These are phyloP conservation scores for Scutellaria minor DNA, from an alignment of 257 asterid genomes.

Conservation along the genomic window DNA sequence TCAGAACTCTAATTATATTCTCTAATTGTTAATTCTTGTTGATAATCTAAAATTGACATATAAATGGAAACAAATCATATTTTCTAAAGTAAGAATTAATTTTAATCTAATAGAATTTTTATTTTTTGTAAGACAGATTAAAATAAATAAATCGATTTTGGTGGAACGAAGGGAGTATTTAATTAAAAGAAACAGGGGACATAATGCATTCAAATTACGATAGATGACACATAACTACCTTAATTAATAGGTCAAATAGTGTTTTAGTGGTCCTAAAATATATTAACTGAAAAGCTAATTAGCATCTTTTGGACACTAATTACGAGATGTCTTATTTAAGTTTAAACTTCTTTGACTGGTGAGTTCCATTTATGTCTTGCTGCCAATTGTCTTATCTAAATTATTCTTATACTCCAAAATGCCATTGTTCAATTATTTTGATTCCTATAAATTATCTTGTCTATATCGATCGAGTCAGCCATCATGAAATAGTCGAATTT, in stretches of 20 bases:
- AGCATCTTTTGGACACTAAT: slow-evolving; percentile 39
- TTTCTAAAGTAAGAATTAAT: no score
- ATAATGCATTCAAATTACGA: no score
- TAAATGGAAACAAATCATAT: no score
- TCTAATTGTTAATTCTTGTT: no score
- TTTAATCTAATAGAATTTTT: no score
- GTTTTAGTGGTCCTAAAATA: slow-evolving; percentile 11
- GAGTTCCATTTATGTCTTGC: slow-evolving; percentile 21
- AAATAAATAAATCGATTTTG: no score
- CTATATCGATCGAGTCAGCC: background rate
- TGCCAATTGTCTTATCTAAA: slow-evolving; percentile 4
- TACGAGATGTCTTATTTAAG: background rate
- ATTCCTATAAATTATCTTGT: background rate
- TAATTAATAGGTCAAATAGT: background rate
- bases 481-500: no score
- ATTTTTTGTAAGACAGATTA: no score
- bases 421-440: background rate
- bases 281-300: slow-evolving; percentile 4
- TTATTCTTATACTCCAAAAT: background rate
- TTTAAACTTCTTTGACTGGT: slow-evolving; percentile 23
- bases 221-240: background rate
- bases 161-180: no score
- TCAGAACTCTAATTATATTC: no score
- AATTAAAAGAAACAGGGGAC: no score
- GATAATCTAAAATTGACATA: no score